A percentile compares a stretch with the other conserved stretches of the same genome.
These are phyloP conservation scores for Vanrija sp. DNA, from an alignment of 1,284 basidiomycete species.

Conservation along the genomic window DNA sequence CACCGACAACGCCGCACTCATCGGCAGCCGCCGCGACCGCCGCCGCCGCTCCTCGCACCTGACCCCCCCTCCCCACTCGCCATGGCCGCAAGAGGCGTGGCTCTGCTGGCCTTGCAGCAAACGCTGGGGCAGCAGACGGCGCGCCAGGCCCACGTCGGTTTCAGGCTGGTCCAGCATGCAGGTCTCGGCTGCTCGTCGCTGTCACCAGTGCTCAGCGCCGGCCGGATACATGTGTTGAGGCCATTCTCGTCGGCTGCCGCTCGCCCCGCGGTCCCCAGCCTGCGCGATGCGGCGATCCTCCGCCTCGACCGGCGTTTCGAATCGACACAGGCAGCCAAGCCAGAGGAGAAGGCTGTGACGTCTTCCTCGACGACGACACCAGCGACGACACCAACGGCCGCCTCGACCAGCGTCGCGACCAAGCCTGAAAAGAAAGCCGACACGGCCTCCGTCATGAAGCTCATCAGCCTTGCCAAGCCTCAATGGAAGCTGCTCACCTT, in stretches of 20 bases:
- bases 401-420: neutral
- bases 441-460: slow-evolving; percentile 37
- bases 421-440: slow-evolving; percentile 26
- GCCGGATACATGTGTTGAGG: neutral
- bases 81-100: neutral
- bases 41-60: neutral
- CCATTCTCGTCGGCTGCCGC: neutral
- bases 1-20: neutral
- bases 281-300: no score
- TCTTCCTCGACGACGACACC: neutral
- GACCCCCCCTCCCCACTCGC: neutral
- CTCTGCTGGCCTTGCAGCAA: neutral
- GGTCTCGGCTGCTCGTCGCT: no score
- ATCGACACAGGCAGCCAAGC: slow-evolving; percentile 12
- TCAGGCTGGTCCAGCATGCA: no score
- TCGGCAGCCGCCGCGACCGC: neutral
- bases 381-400: neutral
- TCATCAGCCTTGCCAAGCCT: slow-evolving; percentile 41
- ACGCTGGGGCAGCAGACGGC: no score
- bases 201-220: no score
- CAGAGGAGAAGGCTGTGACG: neutral
- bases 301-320: slow-evolving; percentile 12
- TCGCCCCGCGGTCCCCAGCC: no score
- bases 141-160: no score
- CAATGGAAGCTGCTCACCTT: slow-evolving; percentile 40